Conservation (phyloP, 805 yeast genomes). For the Blastobotrys americana region DNA sequence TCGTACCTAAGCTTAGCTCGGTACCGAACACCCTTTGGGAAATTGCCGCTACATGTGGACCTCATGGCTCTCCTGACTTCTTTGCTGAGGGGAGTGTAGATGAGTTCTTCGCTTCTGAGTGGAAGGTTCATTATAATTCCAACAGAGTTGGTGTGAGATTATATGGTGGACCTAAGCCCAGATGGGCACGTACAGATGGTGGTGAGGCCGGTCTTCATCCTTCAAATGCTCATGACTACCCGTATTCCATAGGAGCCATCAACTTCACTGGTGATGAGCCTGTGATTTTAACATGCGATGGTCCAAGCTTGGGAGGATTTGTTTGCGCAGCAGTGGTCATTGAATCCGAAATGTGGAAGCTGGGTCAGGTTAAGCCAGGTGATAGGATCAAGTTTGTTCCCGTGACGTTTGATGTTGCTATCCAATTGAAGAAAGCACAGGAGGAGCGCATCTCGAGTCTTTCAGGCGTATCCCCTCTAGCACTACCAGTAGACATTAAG, state of each 20-base stretch:
- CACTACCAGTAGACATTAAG: slow-evolving; percentile 53
- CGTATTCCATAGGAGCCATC: slow-evolving; percentile 91
- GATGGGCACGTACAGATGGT: slow-evolving; percentile 94
- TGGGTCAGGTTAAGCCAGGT: slow-evolving; percentile 96
- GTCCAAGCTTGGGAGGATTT: slow-evolving; percentile 96
- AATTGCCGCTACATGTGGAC: slow-evolving; percentile 93
- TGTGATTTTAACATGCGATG: slow-evolving; percentile 92
- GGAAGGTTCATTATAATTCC: slow-evolving; percentile 97
- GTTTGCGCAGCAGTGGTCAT: slow-evolving; percentile 95
- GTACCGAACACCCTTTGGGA: slow-evolving; percentile 46
- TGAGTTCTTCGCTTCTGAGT: slow-evolving; percentile 65
- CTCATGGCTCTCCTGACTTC: slow-evolving; percentile 96
- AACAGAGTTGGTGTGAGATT: slow-evolving; percentile 94
- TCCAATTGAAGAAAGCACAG: slow-evolving; percentile 52
- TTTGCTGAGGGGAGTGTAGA: slow-evolving; percentile 67
- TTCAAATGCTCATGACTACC: slow-evolving; percentile 97
- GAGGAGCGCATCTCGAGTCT: slow-evolving; percentile 38
- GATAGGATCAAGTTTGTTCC: slow-evolving; percentile 78
- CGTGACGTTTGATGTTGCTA: slow-evolving; percentile 60
- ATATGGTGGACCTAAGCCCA: slow-evolving; percentile 84
- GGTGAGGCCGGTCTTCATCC: slow-evolving; percentile 99
- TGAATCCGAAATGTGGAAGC: slow-evolving; percentile 96
- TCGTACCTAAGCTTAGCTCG: slow-evolving; percentile 44
- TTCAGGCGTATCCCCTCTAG: slow-evolving; percentile 40
- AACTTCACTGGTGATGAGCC: slow-evolving; percentile 99